Conservation (phyloP, 129 eudicot genomes). For the Helichrysum umbraculigerum region DNA sequence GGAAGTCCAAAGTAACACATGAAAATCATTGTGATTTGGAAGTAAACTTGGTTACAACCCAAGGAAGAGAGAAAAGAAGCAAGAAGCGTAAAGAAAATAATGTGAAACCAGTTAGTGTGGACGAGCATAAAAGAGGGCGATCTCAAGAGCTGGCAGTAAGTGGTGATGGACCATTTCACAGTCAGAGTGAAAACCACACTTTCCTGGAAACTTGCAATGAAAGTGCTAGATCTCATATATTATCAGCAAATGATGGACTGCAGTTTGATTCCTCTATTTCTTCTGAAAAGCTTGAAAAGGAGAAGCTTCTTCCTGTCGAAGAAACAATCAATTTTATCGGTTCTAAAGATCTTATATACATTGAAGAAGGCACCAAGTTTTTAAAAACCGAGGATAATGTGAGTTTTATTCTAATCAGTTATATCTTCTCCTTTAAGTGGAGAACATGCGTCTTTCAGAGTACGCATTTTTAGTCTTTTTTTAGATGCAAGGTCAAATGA, state of each 20-base stretch:
- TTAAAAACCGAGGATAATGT: conserved; percentile 49
- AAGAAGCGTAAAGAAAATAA: conserved; percentile 36
- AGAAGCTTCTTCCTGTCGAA: conserved; percentile 19
- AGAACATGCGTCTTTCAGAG: neutral
- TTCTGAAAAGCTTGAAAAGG: conserved; percentile 34
- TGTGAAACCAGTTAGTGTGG: conserved; percentile 33
- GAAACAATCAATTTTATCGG: conserved; percentile 35
- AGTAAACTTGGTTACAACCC: conserved; percentile 40
- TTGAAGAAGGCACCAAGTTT: conserved; percentile 29
- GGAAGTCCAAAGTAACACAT: conserved; percentile 39
- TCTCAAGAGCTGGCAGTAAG: conserved; percentile 33
- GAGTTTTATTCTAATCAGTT: conserved; percentile 27
- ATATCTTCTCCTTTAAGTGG: conserved; percentile 15
- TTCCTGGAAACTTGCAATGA: conserved; percentile 26
- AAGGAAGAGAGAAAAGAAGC: conserved; percentile 54
- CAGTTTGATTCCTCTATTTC: conserved; percentile 31
- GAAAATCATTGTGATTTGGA: conserved; percentile 45
- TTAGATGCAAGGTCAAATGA: neutral
- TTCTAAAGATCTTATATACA: conserved; percentile 21
- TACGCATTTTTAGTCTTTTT: neutral
- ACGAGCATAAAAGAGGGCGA: conserved; percentile 27
- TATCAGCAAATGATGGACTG: conserved; percentile 25
- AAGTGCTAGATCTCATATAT: conserved; percentile 16
- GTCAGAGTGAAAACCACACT: conserved; percentile 28
- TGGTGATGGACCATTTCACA: conserved; percentile 30